phyloP scores from a whole-genome alignment of 768 basidiomycete genomes.

The Mycena maculata region DNA sequence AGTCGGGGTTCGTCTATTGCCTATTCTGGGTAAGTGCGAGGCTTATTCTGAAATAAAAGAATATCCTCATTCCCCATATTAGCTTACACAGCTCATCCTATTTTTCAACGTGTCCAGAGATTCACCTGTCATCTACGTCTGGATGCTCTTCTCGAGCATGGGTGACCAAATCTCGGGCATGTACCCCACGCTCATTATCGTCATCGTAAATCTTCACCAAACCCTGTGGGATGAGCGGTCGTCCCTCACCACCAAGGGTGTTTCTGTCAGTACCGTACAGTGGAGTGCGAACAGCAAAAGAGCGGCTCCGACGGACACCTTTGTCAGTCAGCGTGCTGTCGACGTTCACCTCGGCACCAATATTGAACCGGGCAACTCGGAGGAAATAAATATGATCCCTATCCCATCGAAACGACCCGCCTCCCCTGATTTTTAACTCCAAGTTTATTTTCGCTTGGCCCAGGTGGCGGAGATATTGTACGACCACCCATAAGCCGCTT shows the following conservation, averaged over 20 bases:
- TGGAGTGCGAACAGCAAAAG: neutral
- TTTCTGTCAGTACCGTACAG: neutral
- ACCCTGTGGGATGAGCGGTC: constrained; percentile 20
- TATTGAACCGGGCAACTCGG: neutral
- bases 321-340: neutral
- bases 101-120: neutral
- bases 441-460: too few relatives aligned
- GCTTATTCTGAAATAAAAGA: neutral
- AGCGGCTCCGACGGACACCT: neutral
- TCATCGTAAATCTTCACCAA: constrained; percentile 26
- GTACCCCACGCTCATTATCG: constrained; percentile 31
- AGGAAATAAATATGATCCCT: neutral
- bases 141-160: constrained; percentile 8
- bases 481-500: too few relatives aligned
- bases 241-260: neutral
- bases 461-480: too few relatives aligned
- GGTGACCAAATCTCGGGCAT: constrained; percentile 28
- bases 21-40: constrained; percentile 29
- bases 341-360: neutral
- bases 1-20: constrained; percentile 35
- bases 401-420: neutral
- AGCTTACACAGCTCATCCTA: constrained; percentile 26
- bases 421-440: neutral
- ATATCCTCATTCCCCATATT: neutral
- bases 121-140: constrained; percentile 5